phyloP scores from a whole-genome alignment of 106 monocot genomes.

The Acanthochlamys bracteata region DNA sequence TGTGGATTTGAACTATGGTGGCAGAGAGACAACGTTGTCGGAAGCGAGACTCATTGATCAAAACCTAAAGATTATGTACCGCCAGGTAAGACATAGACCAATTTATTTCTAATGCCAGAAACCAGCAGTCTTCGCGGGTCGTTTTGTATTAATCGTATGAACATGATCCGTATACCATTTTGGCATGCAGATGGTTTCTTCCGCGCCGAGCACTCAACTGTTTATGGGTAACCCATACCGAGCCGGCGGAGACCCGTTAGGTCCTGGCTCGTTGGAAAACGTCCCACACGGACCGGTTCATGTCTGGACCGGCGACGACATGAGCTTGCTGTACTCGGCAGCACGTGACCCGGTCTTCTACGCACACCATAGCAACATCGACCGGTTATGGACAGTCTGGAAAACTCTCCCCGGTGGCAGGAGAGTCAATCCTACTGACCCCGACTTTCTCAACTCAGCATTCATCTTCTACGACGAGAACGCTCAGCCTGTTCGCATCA shows the following conservation, averaged over 20 bases:
- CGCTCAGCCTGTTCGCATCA: neutral
- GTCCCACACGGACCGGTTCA: slow-evolving; percentile 1
- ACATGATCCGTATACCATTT: no score
- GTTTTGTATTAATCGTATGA: no score
- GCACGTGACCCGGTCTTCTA: neutral
- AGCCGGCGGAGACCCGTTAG: neutral
- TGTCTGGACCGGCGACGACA: slow-evolving; percentile 6
- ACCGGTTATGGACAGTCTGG: neutral
- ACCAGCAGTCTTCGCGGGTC: no score
- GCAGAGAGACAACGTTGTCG: neutral
- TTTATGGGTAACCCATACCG: slow-evolving; percentile 1
- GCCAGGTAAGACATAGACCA: no score
- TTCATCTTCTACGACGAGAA: slow-evolving; percentile 30
- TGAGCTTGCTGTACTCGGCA: neutral
- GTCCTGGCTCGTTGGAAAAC: neutral
- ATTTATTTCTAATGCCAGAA: no score
- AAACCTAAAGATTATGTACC: neutral
- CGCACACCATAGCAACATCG: slow-evolving; percentile 1
- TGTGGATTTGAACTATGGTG: neutral
- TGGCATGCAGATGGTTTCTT: no score
- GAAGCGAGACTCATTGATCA: neutral
- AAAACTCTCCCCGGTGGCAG: neutral
- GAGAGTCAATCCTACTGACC: neutral
- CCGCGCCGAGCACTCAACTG: neutral
- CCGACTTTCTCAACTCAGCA: slow-evolving; percentile 16